Base-by-base conservation (phyloP, 805 yeast genomes). In the Pichia membranifaciens region DNA sequence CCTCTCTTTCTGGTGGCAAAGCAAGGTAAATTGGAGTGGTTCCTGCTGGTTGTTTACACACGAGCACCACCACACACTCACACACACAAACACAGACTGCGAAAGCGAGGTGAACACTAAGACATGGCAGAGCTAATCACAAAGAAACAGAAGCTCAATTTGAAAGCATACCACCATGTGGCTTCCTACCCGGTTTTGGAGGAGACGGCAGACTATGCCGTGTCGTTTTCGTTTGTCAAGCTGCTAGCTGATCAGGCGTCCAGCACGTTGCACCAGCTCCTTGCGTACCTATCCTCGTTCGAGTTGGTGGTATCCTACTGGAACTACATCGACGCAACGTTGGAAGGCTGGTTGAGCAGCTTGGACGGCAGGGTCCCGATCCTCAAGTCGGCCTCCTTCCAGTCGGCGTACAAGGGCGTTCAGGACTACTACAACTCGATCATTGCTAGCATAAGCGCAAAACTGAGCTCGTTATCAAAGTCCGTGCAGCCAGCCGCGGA, bases 341-440 rank as follows among this genome's bases (percentile, higher is more conserved):
- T 58, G 6, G 61, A 57, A 33, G 25, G 48, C 6, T 47, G 56
- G 15, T 55, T 68, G 38, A 44, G 52, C 34, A 52, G 43, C 13
- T 32, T 67, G n/a, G 72, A 68, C 46, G 47, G 49, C n/a, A 36
- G 52, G 4, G 56, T 62, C 49, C 70, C 72, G 10, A 7, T 41
- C 6, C 36, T 65, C 36, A 61, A 64, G 2, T 54, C 59, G 2
- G 23, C 58, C 25, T 56, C 63, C 13, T 39, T 49, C 22, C 51
- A 51, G 23, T 32, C 49, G 9, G 43, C 17, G 23, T 53, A 38
- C 43, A 53, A 44, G 15, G 50, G 34, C 45, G 8, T 44, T 5
- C 28, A 29, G 12, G 5, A 35, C 8, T 37, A 21, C 18, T 47
- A 22, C 13, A 22, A 17, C 20, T 29, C 38, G 12, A n/a, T 38